Evolutionary conservation across 768 basidiomycete species (phyloP).

Genomic region (Leucosporidium creatinivorum): DNA sequence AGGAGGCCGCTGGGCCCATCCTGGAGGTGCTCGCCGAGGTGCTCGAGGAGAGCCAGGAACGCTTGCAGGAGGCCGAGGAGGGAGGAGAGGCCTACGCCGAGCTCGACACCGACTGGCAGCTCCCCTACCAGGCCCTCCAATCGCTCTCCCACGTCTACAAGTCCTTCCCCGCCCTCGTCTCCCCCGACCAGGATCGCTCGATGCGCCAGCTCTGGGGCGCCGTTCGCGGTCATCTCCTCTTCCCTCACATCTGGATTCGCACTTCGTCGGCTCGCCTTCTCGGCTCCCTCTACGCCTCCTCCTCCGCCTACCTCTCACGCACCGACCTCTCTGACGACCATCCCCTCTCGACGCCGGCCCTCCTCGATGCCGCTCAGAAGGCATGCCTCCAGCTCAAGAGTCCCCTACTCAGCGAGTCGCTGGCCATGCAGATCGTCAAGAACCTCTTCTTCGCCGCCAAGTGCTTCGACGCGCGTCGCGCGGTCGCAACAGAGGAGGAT

Average conservation of each 20-base stretch:
- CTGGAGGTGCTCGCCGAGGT: conserved; percentile 45
- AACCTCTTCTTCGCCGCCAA: conserved; percentile 89
- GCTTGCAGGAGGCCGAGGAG: conserved; percentile 45
- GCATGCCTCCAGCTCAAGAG: conserved; percentile 73
- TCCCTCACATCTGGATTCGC: conserved; percentile 92
- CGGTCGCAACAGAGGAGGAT: conserved; percentile 37
- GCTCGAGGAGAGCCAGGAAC: conserved; percentile 41
- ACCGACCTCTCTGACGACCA: conserved; percentile 40
- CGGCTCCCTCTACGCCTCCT: conserved; percentile 57
- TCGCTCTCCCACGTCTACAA: conserved; percentile 48
- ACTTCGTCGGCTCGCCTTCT: conserved; percentile 68
- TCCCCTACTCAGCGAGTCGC: conserved; percentile 60
- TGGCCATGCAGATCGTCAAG: conserved; percentile 81
- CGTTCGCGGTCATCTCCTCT: conserved; percentile 62
- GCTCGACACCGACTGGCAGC: conserved; percentile 65
- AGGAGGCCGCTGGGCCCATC: conserved; percentile 40
- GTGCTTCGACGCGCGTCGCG: conserved; percentile 53
- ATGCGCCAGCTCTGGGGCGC: conserved; percentile 51
- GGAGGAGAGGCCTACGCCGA: conserved; percentile 33
- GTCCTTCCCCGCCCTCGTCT: conserved; percentile 51
- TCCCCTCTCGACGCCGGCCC: conserved; percentile 48
- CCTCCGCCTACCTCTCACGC: conserved; percentile 39
- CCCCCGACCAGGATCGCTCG: conserved; percentile 8
- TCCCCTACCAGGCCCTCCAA: conserved; percentile 70
- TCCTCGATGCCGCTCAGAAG: conserved; percentile 67